These are phyloP conservation scores for Phialophora verrucosa DNA, from an alignment of 2,329 filamentous ascomycete species.

Conservation along the genomic window DNA sequence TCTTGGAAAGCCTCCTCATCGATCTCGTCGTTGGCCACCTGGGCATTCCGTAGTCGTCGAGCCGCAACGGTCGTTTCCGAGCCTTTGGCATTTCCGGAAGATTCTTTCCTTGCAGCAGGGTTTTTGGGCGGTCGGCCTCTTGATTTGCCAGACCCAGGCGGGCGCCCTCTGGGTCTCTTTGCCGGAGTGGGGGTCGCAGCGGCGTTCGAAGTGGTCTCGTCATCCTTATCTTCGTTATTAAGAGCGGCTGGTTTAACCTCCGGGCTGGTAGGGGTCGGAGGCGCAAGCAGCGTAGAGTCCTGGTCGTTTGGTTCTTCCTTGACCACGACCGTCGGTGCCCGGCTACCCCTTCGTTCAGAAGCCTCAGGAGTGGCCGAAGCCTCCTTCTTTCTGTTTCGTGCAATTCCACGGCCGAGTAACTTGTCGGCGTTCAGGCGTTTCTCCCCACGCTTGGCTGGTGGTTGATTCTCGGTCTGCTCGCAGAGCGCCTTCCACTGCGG, in stretches of 20 bases:
- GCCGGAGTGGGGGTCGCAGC: conserved; percentile 42
- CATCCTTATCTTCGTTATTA: conserved; percentile 42
- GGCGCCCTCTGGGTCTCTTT: conserved; percentile 47
- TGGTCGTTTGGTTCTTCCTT: conserved; percentile 49
- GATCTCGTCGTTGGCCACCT: conserved; percentile 76
- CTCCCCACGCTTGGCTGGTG: conserved; percentile 81
- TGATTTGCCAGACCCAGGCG: conserved; percentile 48
- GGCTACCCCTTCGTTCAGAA: conserved; percentile 52
- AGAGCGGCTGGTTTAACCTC: conserved; percentile 48
- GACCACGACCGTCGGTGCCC: conserved; percentile 47
- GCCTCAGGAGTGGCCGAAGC: conserved; percentile 48
- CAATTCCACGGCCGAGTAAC: conserved; percentile 38
- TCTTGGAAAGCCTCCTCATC: conserved; percentile 89
- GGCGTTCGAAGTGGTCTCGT: conserved; percentile 37
- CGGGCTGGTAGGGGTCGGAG: conserved; percentile 62
- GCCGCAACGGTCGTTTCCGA: conserved; percentile 78
- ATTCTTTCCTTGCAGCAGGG: conserved; percentile 59
- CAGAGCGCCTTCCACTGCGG: conserved; percentile 95
- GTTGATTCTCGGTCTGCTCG: conserved; percentile 93
- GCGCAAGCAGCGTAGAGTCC: conserved; percentile 51
- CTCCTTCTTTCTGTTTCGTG: conserved; percentile 53
- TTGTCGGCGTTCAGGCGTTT: conserved; percentile 45
- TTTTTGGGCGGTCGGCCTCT: conserved; percentile 49
- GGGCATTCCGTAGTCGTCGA: conserved; percentile 80
- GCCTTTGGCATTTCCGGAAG: conserved; percentile 55